phyloP scores from a whole-genome alignment of 116 monocot genomes.

The Iris pallida region DNA sequence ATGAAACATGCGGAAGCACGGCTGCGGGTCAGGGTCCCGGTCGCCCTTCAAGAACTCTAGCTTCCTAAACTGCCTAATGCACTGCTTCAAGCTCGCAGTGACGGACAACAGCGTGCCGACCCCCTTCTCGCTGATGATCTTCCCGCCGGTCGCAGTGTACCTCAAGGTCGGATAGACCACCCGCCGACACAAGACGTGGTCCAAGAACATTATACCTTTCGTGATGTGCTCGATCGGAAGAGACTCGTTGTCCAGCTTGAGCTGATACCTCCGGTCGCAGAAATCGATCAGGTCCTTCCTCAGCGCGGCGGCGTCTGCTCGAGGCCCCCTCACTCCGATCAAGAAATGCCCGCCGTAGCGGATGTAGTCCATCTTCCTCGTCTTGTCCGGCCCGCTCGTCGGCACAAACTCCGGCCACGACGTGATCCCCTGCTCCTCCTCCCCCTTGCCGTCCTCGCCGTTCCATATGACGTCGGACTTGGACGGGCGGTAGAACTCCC shows the following conservation, averaged over 20 bases:
- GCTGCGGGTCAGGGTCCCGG: conserved; percentile 91
- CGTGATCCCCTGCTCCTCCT: conserved; percentile 70
- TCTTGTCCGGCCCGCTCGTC: conserved; percentile 95
- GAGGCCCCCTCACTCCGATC: conserved; percentile 75
- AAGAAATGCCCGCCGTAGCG: conserved; percentile 83
- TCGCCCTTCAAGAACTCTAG: conserved; percentile 90
- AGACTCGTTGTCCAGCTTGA: conserved; percentile 82
- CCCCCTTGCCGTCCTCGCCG: conserved; percentile 40
- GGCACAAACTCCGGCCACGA: conserved; percentile 99
- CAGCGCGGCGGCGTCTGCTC: conserved; percentile 80
- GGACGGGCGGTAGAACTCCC: conserved; percentile 79
- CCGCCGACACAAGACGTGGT: conserved; percentile 79
- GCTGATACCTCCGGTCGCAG: conserved; percentile 63
- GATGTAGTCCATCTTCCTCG: conserved; percentile 86
- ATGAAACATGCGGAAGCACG: conserved; percentile 97
- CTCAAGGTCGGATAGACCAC: conserved; percentile 91
- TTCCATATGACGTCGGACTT: conserved; percentile 80
- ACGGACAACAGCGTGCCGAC: conserved; percentile 91
- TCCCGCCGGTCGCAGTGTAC: conserved; percentile 93
- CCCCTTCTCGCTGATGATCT: conserved; percentile 97
- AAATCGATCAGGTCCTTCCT: conserved; percentile 84
- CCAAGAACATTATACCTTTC: conserved; percentile 94
- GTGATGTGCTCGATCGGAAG: conserved; percentile 94
- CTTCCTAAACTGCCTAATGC: conserved; percentile 84
- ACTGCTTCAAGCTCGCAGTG: conserved; percentile 88